A percentile compares a stretch with the other conserved stretches of the same genome.
Evolutionary conservation across 352 stramenopile species (phyloP).

Genomic region (Globisporangium camurandrum): DNA sequence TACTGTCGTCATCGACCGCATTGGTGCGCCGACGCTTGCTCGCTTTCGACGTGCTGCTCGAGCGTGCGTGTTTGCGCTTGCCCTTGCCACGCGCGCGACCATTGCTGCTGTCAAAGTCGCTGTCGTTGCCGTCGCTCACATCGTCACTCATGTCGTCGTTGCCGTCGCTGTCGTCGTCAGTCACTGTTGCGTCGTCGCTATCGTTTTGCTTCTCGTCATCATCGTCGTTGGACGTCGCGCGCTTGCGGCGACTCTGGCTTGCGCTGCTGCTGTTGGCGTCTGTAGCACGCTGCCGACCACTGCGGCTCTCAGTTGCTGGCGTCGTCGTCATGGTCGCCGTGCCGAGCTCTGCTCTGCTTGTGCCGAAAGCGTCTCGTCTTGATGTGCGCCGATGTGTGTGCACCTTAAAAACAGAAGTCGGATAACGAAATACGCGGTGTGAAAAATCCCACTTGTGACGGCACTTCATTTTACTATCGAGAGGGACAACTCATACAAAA

Average conservation of each 20-base stretch:
- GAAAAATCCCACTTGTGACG: too few species aligned
- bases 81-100: conserved; percentile 1
- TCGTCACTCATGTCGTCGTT: conserved; percentile 12
- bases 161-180: conserved; percentile 17
- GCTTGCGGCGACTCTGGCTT: conserved; percentile 3
- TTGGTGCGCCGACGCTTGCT: conserved; percentile 4
- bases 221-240: conserved; percentile 23
- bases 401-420: neutral
- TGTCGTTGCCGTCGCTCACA: conserved; percentile 10
- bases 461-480: too few species aligned
- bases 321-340: too few species aligned
- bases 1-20: neutral
- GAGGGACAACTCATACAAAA: too few species aligned
- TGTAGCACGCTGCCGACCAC: neutral
- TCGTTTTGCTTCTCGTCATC: conserved; percentile 11
- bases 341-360: too few species aligned
- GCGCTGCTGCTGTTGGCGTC: neutral
- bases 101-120: neutral
- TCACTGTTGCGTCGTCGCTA: conserved; percentile 6
- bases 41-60: neutral
- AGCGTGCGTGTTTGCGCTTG: conserved; percentile 2
- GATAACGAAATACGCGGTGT: too few species aligned
- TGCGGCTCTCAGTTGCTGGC: neutral
- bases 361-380: too few species aligned
- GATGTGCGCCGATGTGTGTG: neutral